Evolutionary conservation across 495 filamentous ascomycete genomes (phyloP).

Genomic region (Aspergillus heteromorphus): DNA sequence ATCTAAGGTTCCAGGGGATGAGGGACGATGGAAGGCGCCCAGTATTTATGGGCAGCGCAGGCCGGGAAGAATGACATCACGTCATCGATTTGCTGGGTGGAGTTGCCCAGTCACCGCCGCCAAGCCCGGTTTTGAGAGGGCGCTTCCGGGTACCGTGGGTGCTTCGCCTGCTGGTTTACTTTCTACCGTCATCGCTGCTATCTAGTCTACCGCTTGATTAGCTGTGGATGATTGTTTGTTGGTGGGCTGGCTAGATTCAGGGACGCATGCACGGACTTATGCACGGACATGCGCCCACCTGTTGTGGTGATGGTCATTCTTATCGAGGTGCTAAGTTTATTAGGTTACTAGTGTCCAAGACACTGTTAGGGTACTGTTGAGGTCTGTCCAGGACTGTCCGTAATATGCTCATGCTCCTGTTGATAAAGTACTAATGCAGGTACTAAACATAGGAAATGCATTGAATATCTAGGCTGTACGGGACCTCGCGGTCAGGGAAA

Average conservation of each 20-base stretch:
- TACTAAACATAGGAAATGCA: conserved; percentile 24
- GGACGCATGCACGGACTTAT: neutral
- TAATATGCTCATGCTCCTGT: too few relatives aligned
- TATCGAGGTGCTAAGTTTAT: too few relatives aligned
- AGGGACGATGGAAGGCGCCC: neutral
- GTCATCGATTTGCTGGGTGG: conserved; percentile 23
- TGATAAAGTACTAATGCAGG: neutral
- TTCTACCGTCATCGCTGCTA: neutral
- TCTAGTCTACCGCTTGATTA: neutral
- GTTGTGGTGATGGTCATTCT: too few relatives aligned
- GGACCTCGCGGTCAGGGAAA: conserved; percentile 26
- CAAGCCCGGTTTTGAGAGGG: conserved; percentile 1
- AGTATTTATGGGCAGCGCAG: conserved; percentile 13
- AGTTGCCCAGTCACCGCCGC: conserved; percentile 7
- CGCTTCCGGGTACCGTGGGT: neutral
- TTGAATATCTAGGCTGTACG: conserved; percentile 35
- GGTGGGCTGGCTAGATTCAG: neutral
- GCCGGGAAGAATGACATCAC: conserved; percentile 26
- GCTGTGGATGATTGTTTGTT: too few relatives aligned
- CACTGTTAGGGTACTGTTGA: too few relatives aligned
- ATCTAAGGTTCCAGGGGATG: conserved; percentile 9
- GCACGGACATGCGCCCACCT: too few relatives aligned
- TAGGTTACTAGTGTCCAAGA: neutral
- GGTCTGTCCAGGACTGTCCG: too few relatives aligned
- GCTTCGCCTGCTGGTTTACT: neutral